Evolutionary conservation across 2,329 filamentous ascomycete genomes (phyloP).

Genomic region (Cordyceps tenuipes): DNA sequence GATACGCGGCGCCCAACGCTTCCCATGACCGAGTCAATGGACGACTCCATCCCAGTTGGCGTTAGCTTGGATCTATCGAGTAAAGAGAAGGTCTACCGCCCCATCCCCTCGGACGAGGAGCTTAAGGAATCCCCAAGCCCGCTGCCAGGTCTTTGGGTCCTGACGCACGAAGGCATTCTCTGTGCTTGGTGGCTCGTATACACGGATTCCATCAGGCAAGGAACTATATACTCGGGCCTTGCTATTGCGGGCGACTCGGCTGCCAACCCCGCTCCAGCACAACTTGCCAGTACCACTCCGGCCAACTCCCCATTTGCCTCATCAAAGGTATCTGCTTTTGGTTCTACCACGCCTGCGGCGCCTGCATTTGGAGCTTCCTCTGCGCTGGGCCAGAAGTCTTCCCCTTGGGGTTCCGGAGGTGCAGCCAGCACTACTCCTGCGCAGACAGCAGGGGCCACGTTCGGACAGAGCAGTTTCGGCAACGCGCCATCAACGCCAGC

Average conservation of each 20-base stretch:
- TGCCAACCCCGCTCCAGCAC: constrained; percentile 22
- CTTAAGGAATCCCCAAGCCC: constrained; percentile 72
- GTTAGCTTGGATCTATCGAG: constrained; percentile 76
- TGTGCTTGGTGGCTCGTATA: constrained; percentile 90
- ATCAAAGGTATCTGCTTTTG: constrained; percentile 31
- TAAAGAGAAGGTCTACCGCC: constrained; percentile 68
- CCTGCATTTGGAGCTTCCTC: constrained; percentile 41
- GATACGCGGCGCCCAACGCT: constrained; percentile 69
- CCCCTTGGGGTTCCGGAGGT: constrained; percentile 38
- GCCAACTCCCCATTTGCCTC: constrained; percentile 21
- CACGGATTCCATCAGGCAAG: constrained; percentile 70
- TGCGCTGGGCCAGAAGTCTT: constrained; percentile 41
- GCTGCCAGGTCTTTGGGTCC: constrained; percentile 71
- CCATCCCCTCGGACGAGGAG: constrained; percentile 68
- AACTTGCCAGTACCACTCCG: not conserved
- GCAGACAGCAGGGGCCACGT: constrained; percentile 28
- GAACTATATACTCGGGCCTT: constrained; percentile 65
- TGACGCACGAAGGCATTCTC: constrained; percentile 84
- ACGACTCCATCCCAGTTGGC: constrained; percentile 71
- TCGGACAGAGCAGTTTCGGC: constrained; percentile 40
- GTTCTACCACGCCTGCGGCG: constrained; percentile 26
- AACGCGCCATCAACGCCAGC: constrained; percentile 26
- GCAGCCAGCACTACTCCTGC: constrained; percentile 23
- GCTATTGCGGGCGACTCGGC: constrained; percentile 31
- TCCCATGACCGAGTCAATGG: constrained; percentile 53